Percentiles rank a stretch among this genome's conserved stretches.
Evolutionary conservation across 2,329 filamentous ascomycete species (phyloP).

Genomic region (Shiraia sp.): DNA sequence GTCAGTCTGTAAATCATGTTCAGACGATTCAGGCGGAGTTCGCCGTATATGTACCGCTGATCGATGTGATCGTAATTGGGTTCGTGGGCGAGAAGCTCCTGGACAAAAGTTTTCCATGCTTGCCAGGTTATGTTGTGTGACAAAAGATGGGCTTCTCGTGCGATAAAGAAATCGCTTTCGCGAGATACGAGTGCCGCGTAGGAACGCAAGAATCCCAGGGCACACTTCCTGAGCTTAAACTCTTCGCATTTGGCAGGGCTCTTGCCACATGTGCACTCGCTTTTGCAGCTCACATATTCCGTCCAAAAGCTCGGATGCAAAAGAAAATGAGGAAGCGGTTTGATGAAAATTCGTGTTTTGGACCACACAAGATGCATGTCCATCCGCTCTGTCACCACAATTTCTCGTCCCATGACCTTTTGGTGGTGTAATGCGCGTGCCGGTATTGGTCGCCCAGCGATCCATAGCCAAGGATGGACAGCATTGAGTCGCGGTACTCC

Average conservation of each 20-base stretch:
- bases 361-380: conserved; percentile 42
- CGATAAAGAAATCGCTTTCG: conserved; percentile 15
- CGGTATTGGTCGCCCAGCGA: conserved; percentile 6
- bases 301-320: conserved; percentile 11
- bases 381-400: conserved; percentile 39
- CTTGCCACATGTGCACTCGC: not conserved
- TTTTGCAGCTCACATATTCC: conserved; percentile 5
- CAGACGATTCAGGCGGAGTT: conserved; percentile 48
- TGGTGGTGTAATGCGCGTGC: conserved; percentile 32
- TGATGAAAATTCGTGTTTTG: conserved; percentile 11
- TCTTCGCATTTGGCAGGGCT: too few species aligned
- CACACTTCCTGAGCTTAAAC: not conserved
- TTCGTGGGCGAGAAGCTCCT: conserved; percentile 8
- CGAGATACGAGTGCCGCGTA: conserved; percentile 16
- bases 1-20: conserved; percentile 31
- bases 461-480: conserved; percentile 12
- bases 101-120: conserved; percentile 7
- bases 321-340: conserved; percentile 10
- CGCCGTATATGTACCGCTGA: conserved; percentile 48
- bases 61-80: conserved; percentile 24
- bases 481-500: conserved; percentile 4
- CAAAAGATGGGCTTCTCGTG: conserved; percentile 9
- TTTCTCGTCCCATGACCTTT: conserved; percentile 27
- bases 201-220: conserved; percentile 12
- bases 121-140: conserved; percentile 9